A percentile compares a stretch with the other conserved stretches of the same genome.
Conservation (phyloP, 1,284 basidiomycete species). For the Apiotrichum sp. region DNA sequence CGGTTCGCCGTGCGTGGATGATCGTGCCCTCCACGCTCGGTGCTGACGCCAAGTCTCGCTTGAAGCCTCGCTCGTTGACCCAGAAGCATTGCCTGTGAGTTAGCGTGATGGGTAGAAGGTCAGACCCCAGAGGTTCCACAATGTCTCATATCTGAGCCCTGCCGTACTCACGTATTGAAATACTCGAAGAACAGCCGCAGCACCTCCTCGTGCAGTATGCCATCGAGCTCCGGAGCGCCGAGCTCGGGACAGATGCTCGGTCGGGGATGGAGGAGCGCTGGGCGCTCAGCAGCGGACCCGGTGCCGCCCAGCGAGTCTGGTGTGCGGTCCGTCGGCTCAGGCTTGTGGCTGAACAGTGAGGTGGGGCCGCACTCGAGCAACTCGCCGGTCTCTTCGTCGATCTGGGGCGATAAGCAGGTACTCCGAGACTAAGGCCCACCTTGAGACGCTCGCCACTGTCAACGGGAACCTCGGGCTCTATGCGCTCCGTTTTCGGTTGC, state of each 20-base stretch:
- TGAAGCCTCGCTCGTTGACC: conserved; percentile 22
- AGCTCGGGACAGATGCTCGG: conserved; percentile 3
- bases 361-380: conserved; percentile 16
- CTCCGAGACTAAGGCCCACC: conserved; percentile 1
- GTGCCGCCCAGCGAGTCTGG: not conserved
- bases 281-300: conserved; percentile 2
- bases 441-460: conserved; percentile 9
- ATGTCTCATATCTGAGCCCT: no score
- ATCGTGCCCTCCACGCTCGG: conserved; percentile 7
- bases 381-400: conserved; percentile 19
- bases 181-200: conserved; percentile 24
- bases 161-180: conserved; percentile 16
- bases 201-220: conserved; percentile 17
- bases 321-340: not conserved
- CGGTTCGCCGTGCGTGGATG: conserved; percentile 15
- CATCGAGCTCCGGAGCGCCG: conserved; percentile 14
- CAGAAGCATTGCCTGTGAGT: conserved; percentile 19
- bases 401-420: conserved; percentile 1
- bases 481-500: not conserved
- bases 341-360: conserved; percentile 14
- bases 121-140: no score
- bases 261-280: conserved; percentile 3
- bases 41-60: conserved; percentile 10
- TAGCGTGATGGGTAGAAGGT: not conserved
- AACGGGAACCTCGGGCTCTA: not conserved